Evolutionary conservation across 805 yeast genomes (phyloP), one percentile per base, ranked within the genome.

Genomic region (Monosporozyma unispora): DNA sequence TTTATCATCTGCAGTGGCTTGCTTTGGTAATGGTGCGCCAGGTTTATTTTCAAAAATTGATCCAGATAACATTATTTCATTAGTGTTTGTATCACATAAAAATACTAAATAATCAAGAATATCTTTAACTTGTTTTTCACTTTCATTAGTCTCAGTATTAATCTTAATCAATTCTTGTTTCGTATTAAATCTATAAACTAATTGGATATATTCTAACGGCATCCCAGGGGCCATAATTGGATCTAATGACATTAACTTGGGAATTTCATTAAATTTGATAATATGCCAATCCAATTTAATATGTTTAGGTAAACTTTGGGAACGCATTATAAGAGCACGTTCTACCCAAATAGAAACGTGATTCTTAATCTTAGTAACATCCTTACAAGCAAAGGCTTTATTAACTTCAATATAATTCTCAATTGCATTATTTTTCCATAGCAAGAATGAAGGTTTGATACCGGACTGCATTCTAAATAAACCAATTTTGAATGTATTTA

Each of bases 371-470:
- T 72, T 57, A 31, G 66, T 69, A 44, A 87, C 60, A 54, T 81
- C 72, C 29, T 72, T 73, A 18, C 71, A 62, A 2, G 95, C 91
- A 71, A 90, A 90, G 2, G 88, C 81, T 59, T 81, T 80, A 68
- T 90, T 88, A n/a, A 87, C 83, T 50, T 78, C 78, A 27, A 84
- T 84, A 64, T 81, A 89, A 46, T 72, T 73, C 57, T 87, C 87
- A 57, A 90, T 80, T 7, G 95, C 95, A 28, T 75, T 76, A 66
- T 88, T 91, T 65, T 86, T 87, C 96, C 96, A 90, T 52, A 81
- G 77, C 19, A 80, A 63, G 55, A 83, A 84, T 41, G 79, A 70
- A 29, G 90, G 87, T 65, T 80, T 84, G 50, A 76, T 62, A 37
- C 80, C 78, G 25, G 89, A 81, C 63, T 84, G 85, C 62, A 79